Evolutionary conservation across 1,284 basidiomycete genomes (phyloP), one percentile per base, ranked within the genome.

Genomic region (Fistulinella cinereoalba): DNA sequence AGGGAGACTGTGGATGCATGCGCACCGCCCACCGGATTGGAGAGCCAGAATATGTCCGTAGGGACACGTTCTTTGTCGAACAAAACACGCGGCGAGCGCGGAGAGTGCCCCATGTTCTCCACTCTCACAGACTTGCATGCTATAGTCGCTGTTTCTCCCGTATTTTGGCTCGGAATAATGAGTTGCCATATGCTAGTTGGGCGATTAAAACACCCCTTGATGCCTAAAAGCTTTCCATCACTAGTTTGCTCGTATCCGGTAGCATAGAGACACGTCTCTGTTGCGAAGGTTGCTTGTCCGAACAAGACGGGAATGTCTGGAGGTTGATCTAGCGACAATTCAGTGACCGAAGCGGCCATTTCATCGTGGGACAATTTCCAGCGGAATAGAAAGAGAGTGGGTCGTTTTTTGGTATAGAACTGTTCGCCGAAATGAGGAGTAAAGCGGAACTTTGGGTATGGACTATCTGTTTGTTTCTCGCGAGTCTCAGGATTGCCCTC

Each of bases 191-290:
- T 76, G 0, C 72, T 71, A 2, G 74, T 65, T 0, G 80, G 78
- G 1, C 85, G 72, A 56, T 88, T 89, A 51, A 70, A 73, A 61
- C 87, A 89, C 16, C 70, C 72, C 46, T 76, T 78, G 47, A 83
- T 61, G 0, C 86, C 87, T 7, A 88, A 68, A 21, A 80, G 56
- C 41, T 77, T 73, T 7, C 76, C 78, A 41, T 86, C 84, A 2
- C 60, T 54, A 0, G 75, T 75, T 43, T 74, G 70, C 41, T 82
- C 77, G 56, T 81, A 85, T 0, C 81, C 85, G 1, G 80, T 83
- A 0, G 78, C 78, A 44, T 77, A 77, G 7, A 88, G 56, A 18
- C 57, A 61, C 23, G 71, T 55, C 13, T 75, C 69, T 0, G 63
- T 57, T 4, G 63, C 69, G 57, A 86, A 85, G 3, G 73, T 60